Evolutionary conservation across 2,329 filamentous ascomycete species (phyloP).

Genomic region (Ceratocystis destructans): DNA sequence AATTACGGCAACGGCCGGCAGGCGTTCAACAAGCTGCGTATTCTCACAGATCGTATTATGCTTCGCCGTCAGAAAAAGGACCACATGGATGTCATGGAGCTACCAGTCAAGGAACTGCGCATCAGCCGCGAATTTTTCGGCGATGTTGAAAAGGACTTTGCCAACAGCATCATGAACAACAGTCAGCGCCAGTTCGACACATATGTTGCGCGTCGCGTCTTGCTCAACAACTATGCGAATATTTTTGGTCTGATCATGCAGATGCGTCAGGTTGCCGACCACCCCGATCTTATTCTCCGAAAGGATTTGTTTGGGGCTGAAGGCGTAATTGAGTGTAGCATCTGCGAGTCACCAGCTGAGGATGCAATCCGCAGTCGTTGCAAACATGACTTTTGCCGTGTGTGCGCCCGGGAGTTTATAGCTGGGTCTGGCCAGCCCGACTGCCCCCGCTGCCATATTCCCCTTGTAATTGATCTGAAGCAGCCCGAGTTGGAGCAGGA

Average conservation of each 20-base stretch:
- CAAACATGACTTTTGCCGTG: slow-evolving; percentile 57
- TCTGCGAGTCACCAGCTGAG: slow-evolving; percentile 92
- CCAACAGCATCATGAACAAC: slow-evolving; percentile 87
- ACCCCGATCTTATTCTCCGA: slow-evolving; percentile 85
- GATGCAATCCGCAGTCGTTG: slow-evolving; percentile 86
- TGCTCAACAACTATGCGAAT: slow-evolving; percentile 96
- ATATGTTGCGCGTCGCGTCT: slow-evolving; percentile 83
- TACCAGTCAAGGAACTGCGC: slow-evolving; percentile 85
- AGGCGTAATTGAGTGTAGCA: slow-evolving; percentile 80
- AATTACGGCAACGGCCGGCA: slow-evolving; percentile 48
- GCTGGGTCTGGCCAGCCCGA: slow-evolving; percentile 62
- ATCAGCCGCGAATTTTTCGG: slow-evolving; percentile 94
- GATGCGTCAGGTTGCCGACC: slow-evolving; percentile 95
- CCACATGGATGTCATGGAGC: slow-evolving; percentile 85
- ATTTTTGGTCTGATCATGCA: slow-evolving; percentile 99
- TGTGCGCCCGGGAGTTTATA: slow-evolving; percentile 42
- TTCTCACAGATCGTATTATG: slow-evolving; percentile 91
- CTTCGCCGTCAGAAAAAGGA: slow-evolving; percentile 87
- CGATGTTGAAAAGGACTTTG: slow-evolving; percentile 91
- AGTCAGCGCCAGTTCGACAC: slow-evolving; percentile 83
- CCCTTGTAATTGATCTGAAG: slow-evolving; percentile 79
- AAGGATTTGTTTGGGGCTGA: slow-evolving; percentile 63
- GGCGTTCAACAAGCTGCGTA: slow-evolving; percentile 68
- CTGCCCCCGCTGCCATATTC: slow-evolving; percentile 85
- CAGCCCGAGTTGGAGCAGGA: slow-evolving; percentile 91